Base-by-base conservation (phyloP, 805 yeast genomes). In the Isabelozyma heimii region DNA sequence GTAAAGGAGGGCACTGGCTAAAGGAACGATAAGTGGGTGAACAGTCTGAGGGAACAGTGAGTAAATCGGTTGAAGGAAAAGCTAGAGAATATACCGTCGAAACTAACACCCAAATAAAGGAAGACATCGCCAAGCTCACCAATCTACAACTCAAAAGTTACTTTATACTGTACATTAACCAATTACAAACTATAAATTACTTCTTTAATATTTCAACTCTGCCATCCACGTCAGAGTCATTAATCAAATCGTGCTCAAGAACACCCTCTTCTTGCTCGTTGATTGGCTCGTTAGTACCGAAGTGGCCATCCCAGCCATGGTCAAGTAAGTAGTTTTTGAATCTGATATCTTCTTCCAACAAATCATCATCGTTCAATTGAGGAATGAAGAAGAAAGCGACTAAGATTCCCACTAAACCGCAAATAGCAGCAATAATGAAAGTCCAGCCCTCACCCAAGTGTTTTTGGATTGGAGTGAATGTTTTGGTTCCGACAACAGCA, bases 401-500 rank as follows among this genome's bases (percentile, higher is more conserved):
- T 8, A 77, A 44, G 37, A 87, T 79, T 61, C 94, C 94, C 6
- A 72, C 72, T 8, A 81, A 65, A 46, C 94, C 92, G 58, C 87
- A 77, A 45, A 80, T 70, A 12, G 94, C 94, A 24, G 91, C 87
- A 57, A 87, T 84, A 55, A 87, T 87, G 58, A 87, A 87, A 5
- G 92, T 87, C 89, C 89, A 87, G 51, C 70, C 70, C 56, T 80
- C 72, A 35, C 94, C 94, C 53, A 84, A 70, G 59, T 85, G 65
- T 39, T 59, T 65, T 66, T 84, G 82, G 55, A 87, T 85, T 14
- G 89, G 87, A 8, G 83, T 80, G 68, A 88, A 87, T 14, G 79
- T 78, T 62, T 84, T 80, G 20, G 91, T 85, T 27, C 94, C 94
- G 16, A 85, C 83, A 17, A 85, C 91, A n/a, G 92, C 94, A 48